phyloP scores from a whole-genome alignment of 306 rosid genomes.

The Carpinus fangiana region DNA sequence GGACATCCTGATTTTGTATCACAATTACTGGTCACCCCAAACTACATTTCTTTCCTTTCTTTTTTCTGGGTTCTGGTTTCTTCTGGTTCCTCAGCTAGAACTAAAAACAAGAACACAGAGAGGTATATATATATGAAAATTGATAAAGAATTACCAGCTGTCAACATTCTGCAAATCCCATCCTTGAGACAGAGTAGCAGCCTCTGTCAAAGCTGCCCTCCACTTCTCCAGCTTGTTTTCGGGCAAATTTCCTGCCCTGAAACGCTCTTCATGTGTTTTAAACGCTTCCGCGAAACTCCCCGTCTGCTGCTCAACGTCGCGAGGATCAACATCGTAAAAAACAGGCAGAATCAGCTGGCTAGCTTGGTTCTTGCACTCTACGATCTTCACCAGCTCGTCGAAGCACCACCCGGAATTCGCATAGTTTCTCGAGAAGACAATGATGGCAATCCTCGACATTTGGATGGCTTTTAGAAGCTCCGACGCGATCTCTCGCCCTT shows the following conservation, averaged over 20 bases:
- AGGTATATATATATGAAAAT: neutral
- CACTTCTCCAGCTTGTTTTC: conserved; percentile 19
- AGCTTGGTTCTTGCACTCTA: no score
- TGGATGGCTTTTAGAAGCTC: no score
- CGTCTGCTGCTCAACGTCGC: conserved; percentile 7
- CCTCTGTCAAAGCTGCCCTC: conserved; percentile 23
- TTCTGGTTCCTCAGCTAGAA: neutral
- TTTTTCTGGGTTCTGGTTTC: neutral
- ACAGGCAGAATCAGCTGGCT: conserved; percentile 18
- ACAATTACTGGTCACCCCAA: no score
- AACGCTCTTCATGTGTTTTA: conserved; percentile 4
- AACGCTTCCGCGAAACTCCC: conserved; percentile 13
- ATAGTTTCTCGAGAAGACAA: no score
- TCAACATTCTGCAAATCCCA: conserved; percentile 12
- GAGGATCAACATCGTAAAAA: neutral
- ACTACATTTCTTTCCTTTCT: no score
- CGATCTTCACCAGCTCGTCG: no score
- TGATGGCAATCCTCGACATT: no score
- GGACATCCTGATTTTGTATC: no score
- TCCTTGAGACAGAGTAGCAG: neutral
- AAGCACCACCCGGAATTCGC: no score
- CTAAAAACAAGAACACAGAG: no score
- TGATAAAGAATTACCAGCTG: neutral
- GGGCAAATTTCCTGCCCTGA: conserved; percentile 2
- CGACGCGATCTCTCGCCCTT: no score